phyloP scores from a whole-genome alignment of 1,284 basidiomycete genomes.

The Polyporus tsugae region DNA sequence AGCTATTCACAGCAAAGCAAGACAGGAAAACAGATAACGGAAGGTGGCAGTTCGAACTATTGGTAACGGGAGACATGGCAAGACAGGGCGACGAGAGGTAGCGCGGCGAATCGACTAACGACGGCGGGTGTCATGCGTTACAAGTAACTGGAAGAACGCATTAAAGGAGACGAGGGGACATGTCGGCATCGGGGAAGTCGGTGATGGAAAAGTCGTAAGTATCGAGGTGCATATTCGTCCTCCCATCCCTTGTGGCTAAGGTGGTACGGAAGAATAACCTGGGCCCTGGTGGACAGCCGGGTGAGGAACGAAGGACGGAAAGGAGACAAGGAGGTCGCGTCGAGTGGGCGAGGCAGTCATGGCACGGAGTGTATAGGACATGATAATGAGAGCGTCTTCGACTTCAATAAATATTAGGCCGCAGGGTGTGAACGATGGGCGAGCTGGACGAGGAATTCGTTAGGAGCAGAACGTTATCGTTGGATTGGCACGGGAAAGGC shows the following conservation, averaged over 20 bases:
- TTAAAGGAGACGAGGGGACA: background rate
- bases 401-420: conserved; percentile 27
- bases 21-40: conserved; percentile 16
- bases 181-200: background rate
- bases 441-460: conserved; percentile 12
- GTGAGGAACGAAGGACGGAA: background rate
- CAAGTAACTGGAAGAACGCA: background rate
- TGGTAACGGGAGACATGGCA: conserved; percentile 6
- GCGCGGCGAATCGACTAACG: background rate
- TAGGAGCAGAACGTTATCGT: conserved; percentile 2
- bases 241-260: background rate
- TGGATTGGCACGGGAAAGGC: background rate
- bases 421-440: background rate
- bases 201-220: background rate
- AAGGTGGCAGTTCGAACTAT: background rate
- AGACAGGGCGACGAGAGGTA: conserved; percentile 9
- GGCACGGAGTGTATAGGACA: conserved; percentile 28
- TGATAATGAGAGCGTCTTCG: conserved; percentile 19
- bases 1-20: conserved; percentile 34
- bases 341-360: conserved; percentile 9
- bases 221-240: background rate
- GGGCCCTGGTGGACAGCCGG: background rate
- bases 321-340: background rate
- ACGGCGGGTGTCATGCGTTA: background rate
- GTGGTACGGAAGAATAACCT: background rate